Evolutionary conservation across 768 basidiomycete species (phyloP), one percentile per base, ranked within the genome.

Genomic region (Rhodotorula paludigena): DNA sequence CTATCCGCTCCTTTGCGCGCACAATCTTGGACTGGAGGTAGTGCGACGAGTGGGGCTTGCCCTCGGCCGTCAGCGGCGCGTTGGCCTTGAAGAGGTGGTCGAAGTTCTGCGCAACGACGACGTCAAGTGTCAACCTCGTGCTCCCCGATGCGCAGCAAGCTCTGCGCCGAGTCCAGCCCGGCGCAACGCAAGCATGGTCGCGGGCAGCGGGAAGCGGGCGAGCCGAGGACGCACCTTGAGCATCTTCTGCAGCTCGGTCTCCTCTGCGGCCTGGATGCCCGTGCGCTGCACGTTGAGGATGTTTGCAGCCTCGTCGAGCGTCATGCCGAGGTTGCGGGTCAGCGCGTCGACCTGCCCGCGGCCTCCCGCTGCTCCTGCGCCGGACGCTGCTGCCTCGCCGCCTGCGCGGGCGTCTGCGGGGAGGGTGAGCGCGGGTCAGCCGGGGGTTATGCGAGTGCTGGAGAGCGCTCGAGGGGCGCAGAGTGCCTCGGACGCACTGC

Each of bases 1-100:
- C 89, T 83, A 98, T 86, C 80, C 96, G 86, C 80, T 97, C 92
- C 61, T 86, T 84, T 28, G 96, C 94, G 48, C 96, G 86, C 52
- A 90, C 85, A n/a, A 99, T 90, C 80, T 99, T 99, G 39, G 91
- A 93, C 77, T 94, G 93, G 20, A 98, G 82, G 79, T 98, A 98
- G 79, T 92, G 90, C 42, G 91, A 92, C 77, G 91, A 82, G 21
- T 68, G 69, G 28, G 77, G 82, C 74, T 76, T 76, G 52, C 73
- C 71, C 38, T 71, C 47, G 82, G 66, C 44, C 79, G 80, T 73
- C 82, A 82, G 61, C 74, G 79, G 65, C 82, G 77, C 75, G 78
- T 99, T 99, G 53, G 86, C 86, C 79, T 89, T 87, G 83, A 97
- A 96, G 59, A 98, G 81, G 75, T 89, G 88, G 69, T 98, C 91